Evolutionary conservation across 139 green algal genomes (phyloP), one percentile per base, ranked within the genome.

Genomic region (Volvox reticuliferus): DNA sequence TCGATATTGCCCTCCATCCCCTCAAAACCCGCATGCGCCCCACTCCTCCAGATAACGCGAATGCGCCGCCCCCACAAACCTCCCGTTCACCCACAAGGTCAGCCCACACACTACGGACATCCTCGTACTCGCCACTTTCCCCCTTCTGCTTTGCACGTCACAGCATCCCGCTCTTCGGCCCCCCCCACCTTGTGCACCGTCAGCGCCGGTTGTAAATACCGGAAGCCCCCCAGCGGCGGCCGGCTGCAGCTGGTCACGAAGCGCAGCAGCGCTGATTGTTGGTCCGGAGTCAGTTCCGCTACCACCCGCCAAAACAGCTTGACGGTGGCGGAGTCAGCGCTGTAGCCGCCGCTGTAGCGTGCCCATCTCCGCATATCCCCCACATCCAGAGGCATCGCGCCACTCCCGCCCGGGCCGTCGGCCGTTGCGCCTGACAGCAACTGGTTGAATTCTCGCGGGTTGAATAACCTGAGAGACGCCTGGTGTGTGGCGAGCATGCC

Each of bases 211-310:
- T 97, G 93, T 26, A 99, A 93, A 92, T 98, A 95, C 28, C 82
- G 79, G 88, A 99, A 99, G 5, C 98, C 98, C 1, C 98, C 96
- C 50, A 99, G 94, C 0, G 98, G 98, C 2, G 97, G 94, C 12
- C 97, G 93, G 67, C 93, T 96, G 93, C 95, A 97, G 68, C 92
- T 94, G 6, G 98, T 99, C 13, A 97, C 95, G 88, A 99, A 99
- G 65, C 95, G 95, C 63, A 99, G 94, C 80, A 99, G 89, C n/a
- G 89, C 91, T 21, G 89, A 77, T 24, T 93, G 93, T 77, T 98
- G 92, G 9, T 89, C 50, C 13, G 92, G 63, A 14, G 28, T 93
- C 33, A 98, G 89, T 55, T 93, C 91, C 3, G 75, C 35, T 68
- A 98, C 87, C 44, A 97, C 96, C 50, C 88, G 75, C 98, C 98